Evolutionary conservation across 2,329 filamentous ascomycete genomes (phyloP), one percentile per base, ranked within the genome.

Genomic region (Botryotinia calthae): DNA sequence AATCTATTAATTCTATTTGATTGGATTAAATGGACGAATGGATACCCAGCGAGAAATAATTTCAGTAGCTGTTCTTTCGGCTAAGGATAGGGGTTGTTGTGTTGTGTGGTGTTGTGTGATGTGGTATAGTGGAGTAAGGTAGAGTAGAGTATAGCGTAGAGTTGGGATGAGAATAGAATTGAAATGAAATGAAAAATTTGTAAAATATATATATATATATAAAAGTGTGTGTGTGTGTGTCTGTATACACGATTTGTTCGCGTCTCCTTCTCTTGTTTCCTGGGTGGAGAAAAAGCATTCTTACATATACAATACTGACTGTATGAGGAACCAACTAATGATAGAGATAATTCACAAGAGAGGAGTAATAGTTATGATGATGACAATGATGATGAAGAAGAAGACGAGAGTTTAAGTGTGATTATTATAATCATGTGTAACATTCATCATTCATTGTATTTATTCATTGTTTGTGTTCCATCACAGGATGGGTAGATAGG

Each of bases 261-360:
- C 18, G 18, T 12, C 12, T 28, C 12, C 0, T 12, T 54, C 51
- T 16, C 12, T n/a, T 7, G 1, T 16, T 16, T 10, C 20, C 7
- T 48, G 22, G 14, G 25, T 28, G 25, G 1, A 3, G 28, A n/a
- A n/a, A 4, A 6, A 3, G 6, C 5, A 54, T 25, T n/a, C 9
- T n/a, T 16, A 54, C 0, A 4, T 3, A 7, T 54, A 54, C 12
- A 54, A 5, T n/a, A 54, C 25, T 54, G 16, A 54, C 25, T 54
- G 16, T 9, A 28, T 25, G 14, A 28, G 51, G 10, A 3, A 7
- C 25, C 18, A 1, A 9, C 1, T 28, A 2, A 4, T 5, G 16
- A 56, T 28, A 28, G 14, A 28, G 25, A 1, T 0, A 2, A 28
- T 3, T 18, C 2, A 28, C 0, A 8, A 54, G 48, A 0, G 25